Conservation (phyloP, 257 asterid species). For the Primulina tabacum region DNA sequence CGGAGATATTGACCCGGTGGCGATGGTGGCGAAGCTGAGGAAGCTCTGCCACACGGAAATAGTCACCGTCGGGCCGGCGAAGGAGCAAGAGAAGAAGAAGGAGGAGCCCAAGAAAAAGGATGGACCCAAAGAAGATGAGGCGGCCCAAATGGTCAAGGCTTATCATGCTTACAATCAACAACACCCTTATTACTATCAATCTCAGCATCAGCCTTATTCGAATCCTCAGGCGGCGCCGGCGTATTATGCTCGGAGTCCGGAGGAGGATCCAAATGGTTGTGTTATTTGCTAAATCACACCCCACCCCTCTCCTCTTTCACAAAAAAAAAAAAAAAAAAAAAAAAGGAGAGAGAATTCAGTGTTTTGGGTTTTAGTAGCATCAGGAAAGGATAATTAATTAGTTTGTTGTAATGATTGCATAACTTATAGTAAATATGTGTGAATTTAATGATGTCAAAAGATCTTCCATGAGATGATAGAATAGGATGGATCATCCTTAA, state of each 20-base stretch:
- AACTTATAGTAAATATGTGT: too few species aligned
- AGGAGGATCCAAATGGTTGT: constrained; percentile 23
- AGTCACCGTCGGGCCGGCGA: constrained; percentile 40
- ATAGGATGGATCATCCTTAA: too few species aligned
- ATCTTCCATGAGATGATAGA: too few species aligned
- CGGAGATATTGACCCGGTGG: constrained; percentile 39
- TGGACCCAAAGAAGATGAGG: constrained; percentile 18
- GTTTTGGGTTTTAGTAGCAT: not conserved
- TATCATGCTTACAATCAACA: constrained; percentile 19
- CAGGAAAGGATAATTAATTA: too few species aligned
- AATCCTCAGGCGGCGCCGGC: constrained; percentile 15
- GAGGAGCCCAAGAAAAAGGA: constrained; percentile 10
- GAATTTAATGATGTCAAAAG: too few species aligned
- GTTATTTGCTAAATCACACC: constrained; percentile 17
- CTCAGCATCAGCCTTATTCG: not conserved
- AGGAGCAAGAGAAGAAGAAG: constrained; percentile 42
- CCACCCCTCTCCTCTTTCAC: too few species aligned
- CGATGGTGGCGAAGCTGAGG: constrained; percentile 31
- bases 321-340: too few species aligned
- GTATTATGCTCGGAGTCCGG: constrained; percentile 21
- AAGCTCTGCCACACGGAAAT: constrained; percentile 41
- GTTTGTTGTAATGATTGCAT: too few species aligned
- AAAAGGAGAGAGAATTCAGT: too few species aligned
- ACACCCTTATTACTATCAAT: constrained; percentile 19
- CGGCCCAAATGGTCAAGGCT: constrained; percentile 16